Evolutionary conservation across 148 eudicot species (phyloP), one percentile per base, ranked within the genome.

Genomic region (Amaranthus palmeri): DNA sequence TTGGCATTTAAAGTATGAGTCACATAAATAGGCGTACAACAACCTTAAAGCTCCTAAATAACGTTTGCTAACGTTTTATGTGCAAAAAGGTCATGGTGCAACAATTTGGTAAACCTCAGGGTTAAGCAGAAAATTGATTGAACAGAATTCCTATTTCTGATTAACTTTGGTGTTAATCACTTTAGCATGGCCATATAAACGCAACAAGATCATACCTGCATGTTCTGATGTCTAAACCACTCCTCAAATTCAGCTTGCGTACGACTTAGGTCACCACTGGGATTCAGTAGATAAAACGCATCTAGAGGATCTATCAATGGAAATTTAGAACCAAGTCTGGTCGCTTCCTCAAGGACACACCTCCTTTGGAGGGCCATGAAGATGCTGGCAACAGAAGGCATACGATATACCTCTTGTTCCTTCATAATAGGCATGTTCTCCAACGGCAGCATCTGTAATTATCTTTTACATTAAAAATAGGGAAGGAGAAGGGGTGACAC

Each of bases 381-480:
- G 58, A 95, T 86, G 81, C 96, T 84, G 25, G 84, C 77, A 68
- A 95, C 82, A 71, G 98, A 89, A 45, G 98, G 97, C 96, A 95
- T 90, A 44, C 98, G 97, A 71, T 95, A 95, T 58, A 91, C 96
- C 82, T 95, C 97, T 68, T 85, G 86, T 68, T 83, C 85, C 77
- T 93, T 88, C 79, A 95, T 67, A 69, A 95, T 61, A 11, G 98
- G 97, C 72, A 95, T 74, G 79, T 68, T 91, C 82, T 95, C 98
- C 89, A 90, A 91, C 45, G 98, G 98, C 79, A 95, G 91, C 98
- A 95, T 95, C 98, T 95, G 88, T 18, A 66, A 14, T 44, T 14
- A 68, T 18, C 18, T 48, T 48, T 74, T 45, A 48, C 43, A 60
- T 56, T 45, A 57, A 57, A 54, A 17, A 17, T 40, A 41, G 12